Conservation (phyloP, 169 alveolate genomes). For the Babesia ovata region DNA sequence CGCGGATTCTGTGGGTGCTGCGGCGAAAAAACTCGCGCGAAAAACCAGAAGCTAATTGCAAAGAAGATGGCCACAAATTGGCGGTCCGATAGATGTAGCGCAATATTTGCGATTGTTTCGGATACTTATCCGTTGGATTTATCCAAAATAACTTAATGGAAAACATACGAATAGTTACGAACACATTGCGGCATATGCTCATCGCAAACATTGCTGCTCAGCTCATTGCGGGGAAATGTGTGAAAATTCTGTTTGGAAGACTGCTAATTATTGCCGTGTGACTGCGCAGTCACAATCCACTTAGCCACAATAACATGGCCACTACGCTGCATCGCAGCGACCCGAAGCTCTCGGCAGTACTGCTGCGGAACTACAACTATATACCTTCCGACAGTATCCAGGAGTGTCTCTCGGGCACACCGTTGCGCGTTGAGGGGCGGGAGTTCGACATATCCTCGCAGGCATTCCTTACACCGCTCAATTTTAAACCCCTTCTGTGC, state of each 20-base stretch:
- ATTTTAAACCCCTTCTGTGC: conserved; percentile 31
- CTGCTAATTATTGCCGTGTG: neutral
- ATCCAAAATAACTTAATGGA: too few relatives aligned
- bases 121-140: too few relatives aligned
- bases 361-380: conserved; percentile 37
- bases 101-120: too few relatives aligned
- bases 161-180: too few relatives aligned
- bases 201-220: neutral
- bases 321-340: conserved; percentile 25
- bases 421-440: conserved; percentile 13
- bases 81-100: too few relatives aligned
- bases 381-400: conserved; percentile 33
- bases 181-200: too few relatives aligned
- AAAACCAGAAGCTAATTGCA: too few relatives aligned
- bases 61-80: too few relatives aligned
- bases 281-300: neutral
- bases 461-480: conserved; percentile 8
- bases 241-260: neutral
- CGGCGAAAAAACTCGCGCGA: neutral
- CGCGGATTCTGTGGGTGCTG: conserved; percentile 7
- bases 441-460: conserved; percentile 38
- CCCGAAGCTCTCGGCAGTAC: conserved; percentile 33
- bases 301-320: conserved; percentile 20
- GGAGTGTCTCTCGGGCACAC: conserved; percentile 43
- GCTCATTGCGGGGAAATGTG: conserved; percentile 3